A percentile compares a stretch with the other conserved stretches of the same genome.
phyloP scores from a whole-genome alignment of 257 asterid species.

The Solanum rostratum region DNA sequence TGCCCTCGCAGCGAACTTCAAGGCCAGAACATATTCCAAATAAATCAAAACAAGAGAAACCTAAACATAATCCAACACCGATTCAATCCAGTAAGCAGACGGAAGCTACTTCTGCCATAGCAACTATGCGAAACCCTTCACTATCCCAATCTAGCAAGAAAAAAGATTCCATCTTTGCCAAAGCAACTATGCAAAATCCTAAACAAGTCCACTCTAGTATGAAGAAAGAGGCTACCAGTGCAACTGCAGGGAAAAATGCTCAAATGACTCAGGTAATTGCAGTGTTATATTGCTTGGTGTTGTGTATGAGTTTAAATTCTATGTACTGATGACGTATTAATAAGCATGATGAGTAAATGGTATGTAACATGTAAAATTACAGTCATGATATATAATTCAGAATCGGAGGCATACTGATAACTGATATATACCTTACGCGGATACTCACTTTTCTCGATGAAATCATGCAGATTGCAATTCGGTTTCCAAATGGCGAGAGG shows the following conservation, averaged over 20 bases:
- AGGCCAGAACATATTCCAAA: conserved; percentile 6
- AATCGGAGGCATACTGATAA: background rate
- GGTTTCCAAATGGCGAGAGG: conserved; percentile 88
- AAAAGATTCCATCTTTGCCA: conserved; percentile 8
- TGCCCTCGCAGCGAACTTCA: conserved; percentile 8
- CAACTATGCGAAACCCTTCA: conserved; percentile 4
- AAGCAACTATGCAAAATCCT: conserved; percentile 14
- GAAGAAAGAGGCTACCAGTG: background rate
- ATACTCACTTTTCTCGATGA: background rate
- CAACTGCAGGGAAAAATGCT: conserved; percentile 22
- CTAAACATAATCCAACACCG: conserved; percentile 7
- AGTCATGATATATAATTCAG: background rate
- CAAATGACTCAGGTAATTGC: conserved; percentile 50
- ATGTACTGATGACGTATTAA: background rate
- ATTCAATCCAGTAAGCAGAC: conserved; percentile 18
- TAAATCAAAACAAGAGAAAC: conserved; percentile 4
- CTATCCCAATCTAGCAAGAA: conserved; percentile 15
- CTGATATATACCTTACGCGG: background rate
- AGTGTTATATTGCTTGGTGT: background rate
- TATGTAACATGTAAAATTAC: background rate
- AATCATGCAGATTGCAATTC: conserved; percentile 43
- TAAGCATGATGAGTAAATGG: background rate
- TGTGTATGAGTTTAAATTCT: background rate
- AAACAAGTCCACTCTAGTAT: background rate
- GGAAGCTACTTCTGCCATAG: background rate